Evolutionary conservation across 768 basidiomycete species (phyloP).

Genomic region (Pleurotus platypus): DNA sequence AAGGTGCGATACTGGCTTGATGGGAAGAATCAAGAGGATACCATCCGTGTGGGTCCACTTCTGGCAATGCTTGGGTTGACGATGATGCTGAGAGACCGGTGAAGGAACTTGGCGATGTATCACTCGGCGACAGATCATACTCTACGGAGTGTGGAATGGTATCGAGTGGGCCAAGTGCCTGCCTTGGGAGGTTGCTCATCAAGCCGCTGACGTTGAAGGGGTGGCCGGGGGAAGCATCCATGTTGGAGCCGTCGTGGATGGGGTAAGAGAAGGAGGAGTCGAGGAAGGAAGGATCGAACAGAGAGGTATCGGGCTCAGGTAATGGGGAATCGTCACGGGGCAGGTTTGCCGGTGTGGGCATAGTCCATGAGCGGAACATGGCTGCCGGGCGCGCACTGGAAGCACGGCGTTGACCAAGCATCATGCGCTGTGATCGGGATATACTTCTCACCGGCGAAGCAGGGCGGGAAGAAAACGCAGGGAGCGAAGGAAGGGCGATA

Average conservation of each 20-base stretch:
- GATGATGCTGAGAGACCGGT: conserved; percentile 7
- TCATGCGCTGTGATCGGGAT: conserved; percentile 35
- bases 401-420: conserved; percentile 44
- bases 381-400: conserved; percentile 43
- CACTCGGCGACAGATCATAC: neutral
- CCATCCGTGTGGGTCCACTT: conserved; percentile 17
- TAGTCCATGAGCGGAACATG: conserved; percentile 32
- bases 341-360: conserved; percentile 22
- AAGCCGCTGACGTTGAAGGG: conserved; percentile 15
- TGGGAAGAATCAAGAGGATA: conserved; percentile 13
- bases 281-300: conserved; percentile 44
- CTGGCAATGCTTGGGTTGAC: conserved; percentile 10
- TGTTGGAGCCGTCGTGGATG: conserved; percentile 8
- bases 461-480: conserved; percentile 33
- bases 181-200: conserved; percentile 20
- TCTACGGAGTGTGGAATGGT: conserved; percentile 2
- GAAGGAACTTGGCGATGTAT: neutral
- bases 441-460: conserved; percentile 42
- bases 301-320: conserved; percentile 43
- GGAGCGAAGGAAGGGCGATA: conserved; percentile 40
- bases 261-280: conserved; percentile 23
- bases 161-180: conserved; percentile 14
- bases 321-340: conserved; percentile 44
- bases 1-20: conserved; percentile 13
- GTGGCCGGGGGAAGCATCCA: neutral